Percentiles rank a stretch among this genome's conserved stretches.
Evolutionary conservation across 139 green algal genomes (phyloP).

Genomic region (Picochlorum sp.): DNA sequence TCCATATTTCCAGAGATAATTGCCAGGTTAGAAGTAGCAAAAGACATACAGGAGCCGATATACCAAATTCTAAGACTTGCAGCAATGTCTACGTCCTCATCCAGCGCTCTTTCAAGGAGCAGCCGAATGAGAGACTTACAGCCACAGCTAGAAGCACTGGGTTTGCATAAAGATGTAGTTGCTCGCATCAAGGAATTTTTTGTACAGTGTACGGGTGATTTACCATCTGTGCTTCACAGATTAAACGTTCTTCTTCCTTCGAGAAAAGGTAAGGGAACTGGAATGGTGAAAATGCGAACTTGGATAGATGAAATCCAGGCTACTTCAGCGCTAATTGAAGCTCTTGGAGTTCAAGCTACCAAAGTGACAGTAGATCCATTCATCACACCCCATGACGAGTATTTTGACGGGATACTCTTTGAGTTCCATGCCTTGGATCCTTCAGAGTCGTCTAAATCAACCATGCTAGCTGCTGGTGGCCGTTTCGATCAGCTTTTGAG

Average conservation of each 20-base stretch:
- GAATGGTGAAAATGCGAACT: not conserved
- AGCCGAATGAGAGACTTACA: conserved; percentile 45
- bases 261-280: not conserved
- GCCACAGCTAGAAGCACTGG: conserved; percentile 48
- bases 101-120: conserved; percentile 8
- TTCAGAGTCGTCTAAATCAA: conserved; percentile 1
- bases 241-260: not conserved
- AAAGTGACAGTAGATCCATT: conserved; percentile 60
- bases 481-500: conserved; percentile 61
- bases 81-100: conserved; percentile 15
- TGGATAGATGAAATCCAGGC: conserved; percentile 13
- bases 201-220: conserved; percentile 37
- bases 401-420: conserved; percentile 56
- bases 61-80: conserved; percentile 35
- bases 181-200: conserved; percentile 39
- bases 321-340: conserved; percentile 24
- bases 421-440: conserved; percentile 39
- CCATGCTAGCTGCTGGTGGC: conserved; percentile 41
- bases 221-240: conserved; percentile 3
- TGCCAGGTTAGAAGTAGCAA: not conserved
- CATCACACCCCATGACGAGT: conserved; percentile 53
- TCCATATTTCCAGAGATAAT: conserved; percentile 10
- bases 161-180: conserved; percentile 32
- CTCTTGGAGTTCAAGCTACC: conserved; percentile 37
- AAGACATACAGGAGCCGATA: conserved; percentile 22